Evolutionary conservation across 176 grass and related monocot genomes (phyloP).

Genomic region (Dactylis glomerata): DNA sequence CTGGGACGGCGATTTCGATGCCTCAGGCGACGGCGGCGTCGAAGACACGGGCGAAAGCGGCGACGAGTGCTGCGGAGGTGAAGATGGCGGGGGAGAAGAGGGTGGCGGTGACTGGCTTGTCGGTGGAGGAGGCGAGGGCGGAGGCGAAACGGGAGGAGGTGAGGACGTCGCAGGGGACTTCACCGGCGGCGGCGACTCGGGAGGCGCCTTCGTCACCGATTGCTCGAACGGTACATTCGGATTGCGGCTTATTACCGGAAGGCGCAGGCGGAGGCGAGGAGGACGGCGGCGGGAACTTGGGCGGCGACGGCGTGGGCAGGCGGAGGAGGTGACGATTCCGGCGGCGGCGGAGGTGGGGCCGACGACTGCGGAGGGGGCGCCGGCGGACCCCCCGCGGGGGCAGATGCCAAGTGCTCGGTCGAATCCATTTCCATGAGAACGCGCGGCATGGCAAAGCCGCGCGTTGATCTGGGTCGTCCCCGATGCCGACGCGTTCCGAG

Average conservation of each 20-base stretch:
- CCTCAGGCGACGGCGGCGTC: background rate
- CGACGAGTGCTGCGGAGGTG: background rate
- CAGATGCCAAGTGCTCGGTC: background rate
- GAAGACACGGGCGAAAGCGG: background rate
- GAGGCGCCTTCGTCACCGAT: background rate
- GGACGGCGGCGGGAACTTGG: background rate
- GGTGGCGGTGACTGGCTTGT: constrained; percentile 14
- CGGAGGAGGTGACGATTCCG: background rate
- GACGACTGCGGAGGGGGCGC: background rate
- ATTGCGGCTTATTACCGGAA: background rate
- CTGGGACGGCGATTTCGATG: background rate
- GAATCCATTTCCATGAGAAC: constrained; percentile 44
- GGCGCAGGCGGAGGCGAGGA: constrained; percentile 18
- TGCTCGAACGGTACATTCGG: background rate
- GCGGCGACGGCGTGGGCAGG: background rate
- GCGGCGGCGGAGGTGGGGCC: background rate
- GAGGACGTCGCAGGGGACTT: background rate
- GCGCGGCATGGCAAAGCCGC: constrained; percentile 33
- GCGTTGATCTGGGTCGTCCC: background rate
- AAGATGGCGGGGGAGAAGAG: background rate
- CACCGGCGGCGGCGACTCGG: background rate
- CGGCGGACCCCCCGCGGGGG: constrained; percentile 19
- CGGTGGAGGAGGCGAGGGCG: constrained; percentile 25
- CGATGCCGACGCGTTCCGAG: constrained; percentile 18
- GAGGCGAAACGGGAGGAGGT: constrained; percentile 23